Evolutionary conservation across 352 stramenopile species (phyloP), one percentile per base, ranked within the genome.

Genomic region (Phytophthora idaei): DNA sequence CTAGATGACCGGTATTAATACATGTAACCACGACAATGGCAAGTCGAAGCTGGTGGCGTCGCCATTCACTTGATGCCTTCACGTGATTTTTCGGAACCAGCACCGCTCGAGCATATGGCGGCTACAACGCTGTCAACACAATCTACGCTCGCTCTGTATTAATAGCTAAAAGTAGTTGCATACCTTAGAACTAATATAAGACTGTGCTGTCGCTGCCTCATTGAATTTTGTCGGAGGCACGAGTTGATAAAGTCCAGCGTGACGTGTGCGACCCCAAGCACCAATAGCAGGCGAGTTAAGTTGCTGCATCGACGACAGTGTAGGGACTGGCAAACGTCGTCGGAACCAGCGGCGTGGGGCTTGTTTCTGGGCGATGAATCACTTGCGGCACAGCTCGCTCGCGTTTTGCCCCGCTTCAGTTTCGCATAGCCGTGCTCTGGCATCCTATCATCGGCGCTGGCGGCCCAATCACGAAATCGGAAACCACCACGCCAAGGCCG

Each of bases 271-370:
- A 25, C 37, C 17, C 52, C 52, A 59, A 61, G 55, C n/a, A 46
- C 45, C 47, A 64, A 64, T 58, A 25, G 28, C 57, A 28, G n/a
- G 21, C 5, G 14, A 14, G 1, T 31, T 32, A 53, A 60, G 49
- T 61, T 67, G 59, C 49, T 39, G 55, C 39, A 36, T 64, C 46
- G 61, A 57, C 61, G 61, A 63, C 61, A 52, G 17, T 21, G 17
- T 12, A 37, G 32, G 32, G 32, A 37, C 32, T 12, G 34, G 17
- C 46, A 37, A 39, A 47, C 28, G 61, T 56, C 32, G 46, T 53
- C 27, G 36, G 39, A 69, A 64, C 47, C 61, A 68, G 51, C 17
- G 17, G 17, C 17, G 50, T 21, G 29, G 57, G 12, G 21, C 36
- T 44, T 21, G 64, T 66, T 47, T 67, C 42, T 61, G 51, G 39